Base-by-base conservation (phyloP, 1,284 basidiomycete genomes). In the Ceratobasidium papillatum region DNA sequence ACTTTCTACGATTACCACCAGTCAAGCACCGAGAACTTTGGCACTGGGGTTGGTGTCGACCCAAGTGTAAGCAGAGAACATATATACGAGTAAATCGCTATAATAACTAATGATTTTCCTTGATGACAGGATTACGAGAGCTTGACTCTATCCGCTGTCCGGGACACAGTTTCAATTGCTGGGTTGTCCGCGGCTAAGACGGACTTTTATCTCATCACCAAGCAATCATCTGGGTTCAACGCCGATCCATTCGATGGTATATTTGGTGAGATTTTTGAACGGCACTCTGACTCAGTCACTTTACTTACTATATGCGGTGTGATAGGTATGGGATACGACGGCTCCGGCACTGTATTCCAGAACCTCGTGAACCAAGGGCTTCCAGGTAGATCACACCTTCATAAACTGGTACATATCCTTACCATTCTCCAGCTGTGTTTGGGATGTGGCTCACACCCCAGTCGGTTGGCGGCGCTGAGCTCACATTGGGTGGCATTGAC, bases 31-130 rank as follows among this genome's bases (percentile, higher is more conserved):
- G 84, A 87, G 69, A 84, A 83, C 11, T 88, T 89, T 78, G 81
- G 82, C 12, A 88, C 87, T 0, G 87, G 87, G 22, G 86, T 87
- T 49, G 86, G 87, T 34, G 87, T 89, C 4, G 86, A 87, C 77
- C 87, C 87, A 9, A 86, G 88, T 9, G 81, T 87, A 19, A 82
- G 84, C 36, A 74, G 22, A 47, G 19, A 27, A n/a, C 43, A 71
- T 47, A 45, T 63, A 54, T 2, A 63, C 52, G 52, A 30, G 52
- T 75, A 49, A 7, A 25, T 38, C 30, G 7, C 14, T 43, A n/a
- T 19, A n/a, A n/a, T n/a, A n/a, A n/a, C n/a, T n/a, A n/a, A n/a
- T n/a, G n/a, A 11, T 51, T 2, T 22, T 3, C 19, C 19, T 4
- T 49, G 11, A 30, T 58, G 59, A 47, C 32, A 75, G 27, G 82